These are phyloP conservation scores for Cornus kousa DNA, from an alignment of 148 eudicot species.

Conservation along the genomic window DNA sequence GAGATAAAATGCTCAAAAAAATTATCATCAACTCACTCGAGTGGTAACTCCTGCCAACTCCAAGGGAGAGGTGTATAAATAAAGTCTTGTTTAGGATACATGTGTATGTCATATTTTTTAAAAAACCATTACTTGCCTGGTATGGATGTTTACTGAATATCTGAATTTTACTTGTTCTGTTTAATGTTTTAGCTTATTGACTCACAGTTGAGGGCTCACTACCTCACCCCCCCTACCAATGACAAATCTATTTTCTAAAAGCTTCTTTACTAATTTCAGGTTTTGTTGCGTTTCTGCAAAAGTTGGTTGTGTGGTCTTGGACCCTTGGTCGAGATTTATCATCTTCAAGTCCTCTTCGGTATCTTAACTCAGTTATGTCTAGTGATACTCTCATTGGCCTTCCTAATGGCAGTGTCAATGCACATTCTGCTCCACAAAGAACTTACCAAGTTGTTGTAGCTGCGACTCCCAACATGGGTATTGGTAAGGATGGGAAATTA, in stretches of 20 bases:
- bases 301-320: constrained; percentile 10
- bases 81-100: neutral
- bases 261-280: constrained; percentile 13
- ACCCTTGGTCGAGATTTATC: constrained; percentile 7
- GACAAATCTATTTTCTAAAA: neutral
- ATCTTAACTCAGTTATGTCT: constrained; percentile 41
- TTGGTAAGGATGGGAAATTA: constrained; percentile 86
- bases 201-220: neutral
- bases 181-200: neutral
- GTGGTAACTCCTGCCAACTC: neutral
- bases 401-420: constrained; percentile 26
- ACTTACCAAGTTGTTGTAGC: constrained; percentile 93
- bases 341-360: constrained; percentile 3
- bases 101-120: neutral
- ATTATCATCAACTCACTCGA: neutral
- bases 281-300: neutral
- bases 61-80: neutral
- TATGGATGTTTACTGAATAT: neutral
- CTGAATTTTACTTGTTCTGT: neutral
- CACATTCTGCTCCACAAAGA: constrained; percentile 29
- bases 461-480: constrained; percentile 85
- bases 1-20: neutral
- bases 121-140: neutral
- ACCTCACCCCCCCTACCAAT: neutral
- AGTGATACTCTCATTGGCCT: constrained; percentile 23